Evolutionary conservation across 2,329 filamentous ascomycete species (phyloP).

Genomic region (Dichotomopilus funicola): DNA sequence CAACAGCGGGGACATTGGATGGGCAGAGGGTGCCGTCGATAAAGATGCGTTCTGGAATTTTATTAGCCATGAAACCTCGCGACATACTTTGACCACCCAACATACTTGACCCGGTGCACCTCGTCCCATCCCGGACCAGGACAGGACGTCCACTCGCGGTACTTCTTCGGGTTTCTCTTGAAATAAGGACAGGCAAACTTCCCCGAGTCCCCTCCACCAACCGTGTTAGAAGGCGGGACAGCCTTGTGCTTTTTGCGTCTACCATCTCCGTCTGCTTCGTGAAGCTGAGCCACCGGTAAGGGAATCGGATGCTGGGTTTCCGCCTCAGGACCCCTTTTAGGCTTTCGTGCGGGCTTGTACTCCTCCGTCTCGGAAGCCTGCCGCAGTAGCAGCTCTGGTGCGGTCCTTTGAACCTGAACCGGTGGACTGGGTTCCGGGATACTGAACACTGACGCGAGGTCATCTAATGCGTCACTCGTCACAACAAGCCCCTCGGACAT

Average conservation of each 20-base stretch:
- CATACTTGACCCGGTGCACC: conserved; percentile 24
- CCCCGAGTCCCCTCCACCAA: background rate
- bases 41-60: conserved; percentile 21
- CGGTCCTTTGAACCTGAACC: too few relatives aligned
- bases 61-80: background rate
- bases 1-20: conserved; percentile 24
- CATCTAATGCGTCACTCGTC: too few relatives aligned
- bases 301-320: background rate
- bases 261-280: conserved; percentile 19
- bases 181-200: conserved; percentile 26
- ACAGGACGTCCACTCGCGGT: conserved; percentile 24
- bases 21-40: conserved; percentile 21
- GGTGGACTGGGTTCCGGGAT: too few relatives aligned
- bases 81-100: background rate
- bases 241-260: conserved; percentile 19
- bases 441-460: too few relatives aligned
- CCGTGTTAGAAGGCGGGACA: background rate
- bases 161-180: conserved; percentile 23
- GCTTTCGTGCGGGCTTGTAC: background rate
- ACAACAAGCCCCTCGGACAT: too few relatives aligned
- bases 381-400: too few relatives aligned
- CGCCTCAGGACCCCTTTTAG: background rate
- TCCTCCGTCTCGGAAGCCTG: too few relatives aligned
- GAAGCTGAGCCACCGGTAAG: background rate
- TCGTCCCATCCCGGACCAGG: conserved; percentile 24